Base-by-base conservation (phyloP, 1,284 basidiomycete genomes). In the Ustilago tritici region DNA sequence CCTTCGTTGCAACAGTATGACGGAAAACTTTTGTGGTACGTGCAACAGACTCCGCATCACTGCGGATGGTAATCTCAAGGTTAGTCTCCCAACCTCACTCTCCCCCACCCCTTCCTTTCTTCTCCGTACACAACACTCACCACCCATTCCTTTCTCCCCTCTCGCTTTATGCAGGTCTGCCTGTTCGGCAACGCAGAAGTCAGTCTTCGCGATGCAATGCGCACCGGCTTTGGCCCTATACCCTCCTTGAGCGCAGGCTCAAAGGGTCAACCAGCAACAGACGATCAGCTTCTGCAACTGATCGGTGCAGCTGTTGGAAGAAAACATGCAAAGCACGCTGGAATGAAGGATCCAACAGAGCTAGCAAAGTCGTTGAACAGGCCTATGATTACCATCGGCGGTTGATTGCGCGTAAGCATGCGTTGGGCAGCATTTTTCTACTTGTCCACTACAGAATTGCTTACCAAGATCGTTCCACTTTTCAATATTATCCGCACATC, bases 1-100 rank as follows among this genome's bases (percentile, higher is more conserved):
- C 11, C n/a, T 43, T 46, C 9, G 41, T 34, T 41, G 14, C 50
- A 14, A 31, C 64, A 82, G 82, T 54, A 84, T 84, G 82, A 94
- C 93, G 35, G 93, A 95, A 85, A 93, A 95, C 86, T 95, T 95
- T 83, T 95, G 94, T 86, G 90, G 90, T 4, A 91, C 91, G 2
- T 95, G 94, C 87, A 94, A 94, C 83, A 89, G 93, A 72, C 88
- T 95, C 62, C 89, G 94, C 49, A 88, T 95, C 57, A 94, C 93
- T 36, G 92, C 93, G 15, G 94, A 95, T 83, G 94, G 94, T 5
- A 91, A 95, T 84, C 92, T 95, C 82, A 95, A 95, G 89, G 93
- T 91, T 80, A 79, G 86, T 56, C 17, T 12, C 15, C 31, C 11
- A 7, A 28, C 41, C 54, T 4, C 19, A 56, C 8, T 14, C 8